These are phyloP conservation scores for Mucor indicus DNA, from an alignment of 371 early-diverging fungal genomes.

Conservation along the genomic window DNA sequence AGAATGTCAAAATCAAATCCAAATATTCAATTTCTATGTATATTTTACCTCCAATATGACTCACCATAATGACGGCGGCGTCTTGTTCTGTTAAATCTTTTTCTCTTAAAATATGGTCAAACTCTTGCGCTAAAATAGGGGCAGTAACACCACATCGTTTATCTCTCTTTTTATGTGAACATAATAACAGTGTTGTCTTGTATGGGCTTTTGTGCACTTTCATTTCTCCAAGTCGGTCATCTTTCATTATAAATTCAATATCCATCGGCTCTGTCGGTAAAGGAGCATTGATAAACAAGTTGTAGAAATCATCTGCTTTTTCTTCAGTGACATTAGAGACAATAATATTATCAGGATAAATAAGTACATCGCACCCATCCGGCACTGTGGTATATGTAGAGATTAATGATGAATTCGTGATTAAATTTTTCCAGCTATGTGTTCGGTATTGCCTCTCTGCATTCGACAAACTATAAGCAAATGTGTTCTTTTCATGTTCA, in stretches of 20 bases:
- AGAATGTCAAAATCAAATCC: neutral
- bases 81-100: conserved; percentile 46
- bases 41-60: conserved; percentile 61
- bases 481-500: conserved; percentile 40
- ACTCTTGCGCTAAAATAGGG: conserved; percentile 63
- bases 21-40: neutral
- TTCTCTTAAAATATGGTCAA: conserved; percentile 48
- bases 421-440: conserved; percentile 22
- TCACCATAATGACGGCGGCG: conserved; percentile 46
- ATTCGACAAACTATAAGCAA: conserved; percentile 23
- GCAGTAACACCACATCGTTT: conserved; percentile 74
- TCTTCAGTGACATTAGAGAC: conserved; percentile 30
- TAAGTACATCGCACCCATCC: conserved; percentile 24
- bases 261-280: conserved; percentile 15
- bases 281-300: conserved; percentile 16
- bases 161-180: conserved; percentile 71
- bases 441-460: neutral
- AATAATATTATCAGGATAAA: conserved; percentile 40
- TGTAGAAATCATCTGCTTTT: conserved; percentile 24
- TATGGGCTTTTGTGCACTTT: conserved; percentile 20
- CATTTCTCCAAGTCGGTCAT: conserved; percentile 12
- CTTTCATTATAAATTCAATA: conserved; percentile 3
- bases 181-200: conserved; percentile 53
- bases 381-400: conserved; percentile 19
- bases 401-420: conserved; percentile 30